Evolutionary conservation across 306 rosid species (phyloP).

Genomic region (Cajanus cajan): DNA sequence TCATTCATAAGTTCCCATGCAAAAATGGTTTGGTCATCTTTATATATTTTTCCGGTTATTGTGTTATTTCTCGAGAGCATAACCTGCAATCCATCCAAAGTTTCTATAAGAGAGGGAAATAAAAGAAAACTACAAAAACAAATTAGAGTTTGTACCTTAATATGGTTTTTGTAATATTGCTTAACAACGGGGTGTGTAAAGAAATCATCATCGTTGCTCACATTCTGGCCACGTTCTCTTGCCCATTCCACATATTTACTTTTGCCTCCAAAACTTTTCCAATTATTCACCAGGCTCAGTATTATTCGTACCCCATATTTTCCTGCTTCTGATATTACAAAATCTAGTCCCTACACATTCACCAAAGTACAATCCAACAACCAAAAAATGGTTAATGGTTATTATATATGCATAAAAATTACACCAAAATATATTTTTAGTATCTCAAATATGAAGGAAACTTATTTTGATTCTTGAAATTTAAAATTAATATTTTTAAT

Average conservation of each 20-base stretch:
- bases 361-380: no score
- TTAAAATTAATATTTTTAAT: no score
- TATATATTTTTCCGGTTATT: slow-evolving; percentile 9
- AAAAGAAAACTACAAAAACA: no score
- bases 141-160: slow-evolving; percentile 18
- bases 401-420: no score
- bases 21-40: slow-evolving; percentile 25
- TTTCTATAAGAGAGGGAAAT: no score
- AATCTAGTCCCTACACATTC: slow-evolving; percentile 34
- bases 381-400: no score
- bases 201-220: slow-evolving; percentile 19
- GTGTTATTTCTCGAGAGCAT: slow-evolving; percentile 19
- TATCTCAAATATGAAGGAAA: no score
- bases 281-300: slow-evolving; percentile 18
- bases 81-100: not conserved
- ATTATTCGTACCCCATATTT: slow-evolving; percentile 12
- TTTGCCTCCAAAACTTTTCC: slow-evolving; percentile 23
- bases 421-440: no score
- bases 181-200: not conserved
- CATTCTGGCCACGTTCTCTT: not conserved
- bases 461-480: no score
- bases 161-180: slow-evolving; percentile 29
- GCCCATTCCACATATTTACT: slow-evolving; percentile 16
- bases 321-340: slow-evolving; percentile 30
- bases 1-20: slow-evolving; percentile 50